Evolutionary conservation across 306 rosid species (phyloP), one percentile per base, ranked within the genome.

Genomic region (Canavalia ensiformis): DNA sequence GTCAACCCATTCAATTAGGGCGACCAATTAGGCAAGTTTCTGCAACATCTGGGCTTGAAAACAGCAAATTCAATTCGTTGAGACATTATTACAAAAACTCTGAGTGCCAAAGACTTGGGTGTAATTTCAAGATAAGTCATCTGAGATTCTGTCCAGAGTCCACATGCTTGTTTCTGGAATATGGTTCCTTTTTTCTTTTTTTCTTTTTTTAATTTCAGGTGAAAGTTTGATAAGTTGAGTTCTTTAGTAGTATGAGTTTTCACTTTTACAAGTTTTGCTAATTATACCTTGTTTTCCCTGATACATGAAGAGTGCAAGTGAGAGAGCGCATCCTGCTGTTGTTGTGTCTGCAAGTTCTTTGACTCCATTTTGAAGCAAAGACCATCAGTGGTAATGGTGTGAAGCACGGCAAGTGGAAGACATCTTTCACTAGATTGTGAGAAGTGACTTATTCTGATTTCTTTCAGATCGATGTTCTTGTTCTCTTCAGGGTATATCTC

Each of bases 361-460:
- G 97, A 90, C 89, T 93, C 97, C 97, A 93, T 90, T 88, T 89
- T 91, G 94, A 91, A 93, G 93, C 91, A 90, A 88, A 87, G 87
- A 52, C 93, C 97, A 82, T 76, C 10, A 64, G 92, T 84, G 37
- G 90, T 81, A 68, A 93, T 83, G 60, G 97, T 87, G 72, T 91
- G 97, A 78, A 93, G 97, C 82, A 93, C 97, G 41, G 97, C 97
- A 78, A 93, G 94, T 85, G 97, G 97, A 71, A 94, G 92, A 80
- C 97, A 93, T 70, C 97, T 87, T 87, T 93, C 97, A 91, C 97
- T 93, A 46, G 97, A 81, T 86, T 85, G 97, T 33, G 97, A 87
- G 77, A 90, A 90, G 75, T 90, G 91, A 80, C 76, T 91, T 84
- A 93, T 86, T 86, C 93, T 91, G 97, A 93, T 90, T 85, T 91